phyloP scores from a whole-genome alignment of 306 rosid species.

The Dalbergia oliveri region DNA sequence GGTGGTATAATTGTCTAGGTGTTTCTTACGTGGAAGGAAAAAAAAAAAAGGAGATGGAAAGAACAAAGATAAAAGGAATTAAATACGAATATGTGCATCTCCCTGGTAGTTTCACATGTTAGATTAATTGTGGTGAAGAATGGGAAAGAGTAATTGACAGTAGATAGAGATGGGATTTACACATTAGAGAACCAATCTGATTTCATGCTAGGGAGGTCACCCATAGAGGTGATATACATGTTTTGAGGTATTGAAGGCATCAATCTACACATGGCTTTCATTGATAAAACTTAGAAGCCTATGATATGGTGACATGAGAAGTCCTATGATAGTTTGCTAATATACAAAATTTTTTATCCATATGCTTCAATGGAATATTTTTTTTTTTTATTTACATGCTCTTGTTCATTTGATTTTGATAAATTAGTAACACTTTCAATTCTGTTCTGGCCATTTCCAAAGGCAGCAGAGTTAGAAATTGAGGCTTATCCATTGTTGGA shows the following conservation, averaged over 20 bases:
- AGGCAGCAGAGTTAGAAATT: slow-evolving; percentile 98
- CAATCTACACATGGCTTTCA: slow-evolving; percentile 8
- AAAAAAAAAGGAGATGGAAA: background rate
- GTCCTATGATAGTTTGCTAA: background rate
- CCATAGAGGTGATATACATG: background rate
- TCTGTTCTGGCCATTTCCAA: slow-evolving; percentile 44
- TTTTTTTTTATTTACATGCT: slow-evolving; percentile 3
- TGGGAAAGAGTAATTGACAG: slow-evolving; percentile 6
- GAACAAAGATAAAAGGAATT: background rate
- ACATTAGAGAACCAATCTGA: background rate
- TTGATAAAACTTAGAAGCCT: slow-evolving; percentile 8
- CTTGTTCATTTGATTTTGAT: slow-evolving; percentile 40
- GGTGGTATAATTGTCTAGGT: slow-evolving; percentile 26
- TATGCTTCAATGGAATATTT: slow-evolving; percentile 3
- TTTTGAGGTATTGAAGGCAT: slow-evolving; percentile 2
- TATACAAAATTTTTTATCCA: slow-evolving; percentile 36
- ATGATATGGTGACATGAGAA: background rate
- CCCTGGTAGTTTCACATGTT: slow-evolving; percentile 11
- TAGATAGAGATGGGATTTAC: background rate
- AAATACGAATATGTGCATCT: slow-evolving; percentile 15
- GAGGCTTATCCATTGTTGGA: slow-evolving; percentile 96
- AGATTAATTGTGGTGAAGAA: slow-evolving; percentile 12
- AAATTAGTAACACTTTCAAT: slow-evolving; percentile 46
- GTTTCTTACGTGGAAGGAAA: background rate
- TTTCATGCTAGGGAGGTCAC: slow-evolving; percentile 7